A percentile compares a stretch with the other conserved stretches of the same genome.
These are phyloP conservation scores for Calonectria pseudoreteaudii DNA, from an alignment of 2,329 filamentous ascomycete genomes.

Conservation along the genomic window DNA sequence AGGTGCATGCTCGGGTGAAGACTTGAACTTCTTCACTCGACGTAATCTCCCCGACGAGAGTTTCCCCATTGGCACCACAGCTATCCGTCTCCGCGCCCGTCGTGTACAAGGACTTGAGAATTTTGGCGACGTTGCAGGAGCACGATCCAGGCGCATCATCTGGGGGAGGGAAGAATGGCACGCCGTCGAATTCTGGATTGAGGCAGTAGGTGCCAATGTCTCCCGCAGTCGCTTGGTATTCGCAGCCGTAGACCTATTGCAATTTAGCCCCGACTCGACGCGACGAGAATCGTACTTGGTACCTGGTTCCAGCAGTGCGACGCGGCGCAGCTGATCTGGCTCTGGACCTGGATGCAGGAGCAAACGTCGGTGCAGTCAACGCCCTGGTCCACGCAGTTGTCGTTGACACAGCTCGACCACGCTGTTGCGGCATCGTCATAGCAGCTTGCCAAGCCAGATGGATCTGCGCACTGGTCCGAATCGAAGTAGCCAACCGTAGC, in stretches of 20 bases:
- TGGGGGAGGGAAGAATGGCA: neutral
- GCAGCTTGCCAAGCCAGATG: neutral
- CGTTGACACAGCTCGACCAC: neutral
- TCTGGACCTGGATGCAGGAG: neutral
- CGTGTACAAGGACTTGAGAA: neutral
- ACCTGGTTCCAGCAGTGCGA: neutral
- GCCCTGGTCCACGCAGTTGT: neutral
- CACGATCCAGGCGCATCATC: neutral
- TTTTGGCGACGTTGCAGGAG: neutral
- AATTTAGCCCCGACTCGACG: neutral
- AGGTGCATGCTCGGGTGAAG: neutral
- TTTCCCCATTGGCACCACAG: neutral
- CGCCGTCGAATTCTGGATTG: neutral
- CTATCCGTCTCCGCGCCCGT: neutral
- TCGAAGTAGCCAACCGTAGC: neutral
- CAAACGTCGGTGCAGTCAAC: neutral
- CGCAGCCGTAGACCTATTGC: slow-evolving; percentile 1
- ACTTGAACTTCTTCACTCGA: neutral
- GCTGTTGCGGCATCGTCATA: neutral
- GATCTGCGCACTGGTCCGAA: neutral
- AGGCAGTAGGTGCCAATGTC: neutral
- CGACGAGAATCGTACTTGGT: too few relatives aligned
- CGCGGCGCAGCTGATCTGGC: neutral
- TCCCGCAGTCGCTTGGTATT: neutral
- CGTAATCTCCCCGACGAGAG: neutral